Evolutionary conservation across 106 monocot species (phyloP).

Genomic region (Dendrobium huoshanense): DNA sequence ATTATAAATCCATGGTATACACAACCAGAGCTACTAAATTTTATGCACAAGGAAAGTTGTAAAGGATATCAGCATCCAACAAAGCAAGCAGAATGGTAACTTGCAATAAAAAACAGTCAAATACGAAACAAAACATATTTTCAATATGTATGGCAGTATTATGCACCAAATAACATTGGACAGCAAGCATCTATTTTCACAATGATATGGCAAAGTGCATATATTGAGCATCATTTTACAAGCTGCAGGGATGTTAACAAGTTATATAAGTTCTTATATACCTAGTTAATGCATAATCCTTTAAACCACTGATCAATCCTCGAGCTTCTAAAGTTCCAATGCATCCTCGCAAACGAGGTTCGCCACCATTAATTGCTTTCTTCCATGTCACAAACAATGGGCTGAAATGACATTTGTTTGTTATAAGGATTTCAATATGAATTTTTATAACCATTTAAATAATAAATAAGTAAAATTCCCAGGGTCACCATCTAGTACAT

Average conservation of each 20-base stretch:
- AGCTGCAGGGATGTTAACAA: not conserved
- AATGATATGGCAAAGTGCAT: not conserved
- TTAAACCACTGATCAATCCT: constrained; percentile 77
- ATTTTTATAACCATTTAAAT: not conserved
- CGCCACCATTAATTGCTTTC: constrained; percentile 73
- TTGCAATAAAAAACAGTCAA: not conserved
- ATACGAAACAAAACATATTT: not conserved
- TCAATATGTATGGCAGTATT: not conserved
- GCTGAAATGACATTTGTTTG: constrained; percentile 36
- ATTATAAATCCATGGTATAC: not conserved
- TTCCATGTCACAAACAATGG: constrained; percentile 99
- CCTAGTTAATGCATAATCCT: constrained; percentile 95
- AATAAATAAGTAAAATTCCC: not conserved
- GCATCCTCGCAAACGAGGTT: constrained; percentile 85
- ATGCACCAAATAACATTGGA: not conserved
- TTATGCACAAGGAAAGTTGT: not conserved
- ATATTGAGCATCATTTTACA: not conserved
- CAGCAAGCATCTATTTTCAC: not conserved
- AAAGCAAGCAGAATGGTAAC: not conserved
- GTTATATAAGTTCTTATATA: constrained; percentile 6
- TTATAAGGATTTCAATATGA: not conserved
- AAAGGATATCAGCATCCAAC: not conserved
- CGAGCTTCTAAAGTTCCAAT: constrained; percentile 96
- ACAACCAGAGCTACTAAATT: not conserved
- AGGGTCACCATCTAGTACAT: not conserved